Conservation (phyloP, 768 basidiomycete genomes). For the Coprinopsis marcescibilis region DNA sequence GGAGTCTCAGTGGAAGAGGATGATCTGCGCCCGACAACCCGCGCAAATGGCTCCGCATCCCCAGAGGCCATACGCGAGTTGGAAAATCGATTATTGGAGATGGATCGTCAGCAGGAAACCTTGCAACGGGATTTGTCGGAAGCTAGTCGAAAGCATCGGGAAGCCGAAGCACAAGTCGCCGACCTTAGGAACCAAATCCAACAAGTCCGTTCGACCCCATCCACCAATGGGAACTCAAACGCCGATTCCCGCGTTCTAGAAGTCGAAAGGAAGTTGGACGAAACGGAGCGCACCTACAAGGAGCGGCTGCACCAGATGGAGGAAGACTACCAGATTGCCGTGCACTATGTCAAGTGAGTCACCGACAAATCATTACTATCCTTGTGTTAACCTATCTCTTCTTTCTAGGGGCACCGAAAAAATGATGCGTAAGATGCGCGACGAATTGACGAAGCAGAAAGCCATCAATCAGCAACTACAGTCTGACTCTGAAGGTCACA, state of each 20-base stretch:
- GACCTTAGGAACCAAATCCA: slow-evolving; percentile 65
- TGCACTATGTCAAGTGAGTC: slow-evolving; percentile 92
- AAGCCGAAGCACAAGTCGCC: slow-evolving; percentile 66
- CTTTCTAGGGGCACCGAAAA: slow-evolving; percentile 84
- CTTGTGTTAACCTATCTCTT: slow-evolving; percentile 11
- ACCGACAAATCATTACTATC: slow-evolving; percentile 6
- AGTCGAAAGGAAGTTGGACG: slow-evolving; percentile 72
- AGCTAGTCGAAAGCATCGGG: slow-evolving; percentile 59
- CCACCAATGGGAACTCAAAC: slow-evolving; percentile 22
- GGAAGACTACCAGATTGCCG: slow-evolving; percentile 92
- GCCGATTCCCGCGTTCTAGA: slow-evolving; percentile 44
- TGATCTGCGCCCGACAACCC: slow-evolving; percentile 43
- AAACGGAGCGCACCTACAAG: slow-evolving; percentile 74
- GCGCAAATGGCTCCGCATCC: slow-evolving; percentile 32
- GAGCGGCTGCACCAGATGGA: slow-evolving; percentile 84
- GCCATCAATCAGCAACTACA: slow-evolving; percentile 73
- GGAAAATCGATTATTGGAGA: slow-evolving; percentile 72
- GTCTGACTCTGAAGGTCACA: slow-evolving; percentile 69
- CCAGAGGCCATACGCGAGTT: slow-evolving; percentile 58
- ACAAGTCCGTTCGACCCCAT: slow-evolving; percentile 53
- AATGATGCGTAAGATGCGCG: slow-evolving; percentile 95
- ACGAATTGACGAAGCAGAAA: slow-evolving; percentile 91
- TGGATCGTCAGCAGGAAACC: slow-evolving; percentile 63
- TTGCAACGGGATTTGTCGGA: slow-evolving; percentile 72
- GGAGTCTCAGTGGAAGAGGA: slow-evolving; percentile 78